Evolutionary conservation across 345 rosid species (phyloP).

Genomic region (Aethionema arabicum): DNA sequence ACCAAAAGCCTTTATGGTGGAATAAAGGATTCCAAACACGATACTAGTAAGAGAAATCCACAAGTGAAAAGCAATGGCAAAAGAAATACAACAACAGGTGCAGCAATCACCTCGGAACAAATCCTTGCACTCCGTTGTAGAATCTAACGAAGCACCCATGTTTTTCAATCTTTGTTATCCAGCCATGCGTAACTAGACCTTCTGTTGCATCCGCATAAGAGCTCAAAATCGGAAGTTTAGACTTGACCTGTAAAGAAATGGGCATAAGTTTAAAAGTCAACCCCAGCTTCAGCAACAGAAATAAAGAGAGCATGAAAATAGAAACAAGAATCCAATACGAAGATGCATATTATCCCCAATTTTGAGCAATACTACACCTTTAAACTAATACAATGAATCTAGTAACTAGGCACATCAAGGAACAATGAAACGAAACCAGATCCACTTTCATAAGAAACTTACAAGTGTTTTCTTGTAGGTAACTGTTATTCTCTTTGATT

Average conservation of each 20-base stretch:
- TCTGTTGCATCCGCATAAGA: constrained; percentile 83
- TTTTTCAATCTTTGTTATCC: constrained; percentile 93
- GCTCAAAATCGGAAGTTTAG: constrained; percentile 77
- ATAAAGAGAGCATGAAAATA: not conserved
- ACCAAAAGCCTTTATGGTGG: constrained; percentile 12
- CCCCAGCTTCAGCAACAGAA: constrained; percentile 15
- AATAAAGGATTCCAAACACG: not conserved
- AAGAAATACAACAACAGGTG: constrained; percentile 17
- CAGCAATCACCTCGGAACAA: constrained; percentile 69
- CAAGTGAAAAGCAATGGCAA: constrained; percentile 19
- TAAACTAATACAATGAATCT: constrained; percentile 23
- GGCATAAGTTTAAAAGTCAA: not conserved
- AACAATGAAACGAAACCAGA: constrained; percentile 19
- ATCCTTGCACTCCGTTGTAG: constrained; percentile 97
- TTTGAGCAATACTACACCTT: constrained; percentile 7
- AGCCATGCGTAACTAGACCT: constrained; percentile 86
- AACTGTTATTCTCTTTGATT: constrained; percentile 90
- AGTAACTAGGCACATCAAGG: constrained; percentile 19
- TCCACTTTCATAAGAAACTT: constrained; percentile 39
- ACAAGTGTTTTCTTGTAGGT: constrained; percentile 96
- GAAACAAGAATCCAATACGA: not conserved
- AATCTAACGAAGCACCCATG: constrained; percentile 95
- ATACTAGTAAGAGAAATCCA: constrained; percentile 6
- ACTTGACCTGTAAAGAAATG: constrained; percentile 69
- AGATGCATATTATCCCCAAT: constrained; percentile 4